Conservation (phyloP, 352 stramenopile species). For the Globisporangium mamillatum region DNA sequence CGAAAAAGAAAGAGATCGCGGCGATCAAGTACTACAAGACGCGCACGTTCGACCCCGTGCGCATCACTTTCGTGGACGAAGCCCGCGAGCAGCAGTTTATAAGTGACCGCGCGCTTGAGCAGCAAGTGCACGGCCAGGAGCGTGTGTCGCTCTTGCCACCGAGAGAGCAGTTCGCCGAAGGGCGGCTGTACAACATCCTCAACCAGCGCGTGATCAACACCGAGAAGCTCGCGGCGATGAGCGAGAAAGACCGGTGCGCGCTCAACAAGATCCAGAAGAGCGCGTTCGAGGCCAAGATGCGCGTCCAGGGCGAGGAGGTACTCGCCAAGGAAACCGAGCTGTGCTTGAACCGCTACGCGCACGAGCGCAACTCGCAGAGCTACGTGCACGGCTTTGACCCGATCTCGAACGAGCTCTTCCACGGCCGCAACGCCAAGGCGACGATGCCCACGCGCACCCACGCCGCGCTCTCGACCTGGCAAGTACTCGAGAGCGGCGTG, state of each 20-base stretch:
- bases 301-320: slow-evolving; percentile 30
- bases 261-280: slow-evolving; percentile 69
- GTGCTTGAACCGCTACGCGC: slow-evolving; percentile 62
- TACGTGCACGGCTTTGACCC: slow-evolving; percentile 66
- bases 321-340: slow-evolving; percentile 37
- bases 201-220: slow-evolving; percentile 63
- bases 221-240: slow-evolving; percentile 34
- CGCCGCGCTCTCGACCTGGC: slow-evolving; percentile 37
- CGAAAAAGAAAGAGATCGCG: slow-evolving; percentile 43
- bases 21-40: slow-evolving; percentile 68
- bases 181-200: slow-evolving; percentile 77
- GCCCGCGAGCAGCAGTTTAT: slow-evolving; percentile 56
- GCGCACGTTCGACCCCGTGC: slow-evolving; percentile 61
- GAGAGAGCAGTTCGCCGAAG: slow-evolving; percentile 61
- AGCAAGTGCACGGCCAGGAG: slow-evolving; percentile 54
- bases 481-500: slow-evolving; percentile 44
- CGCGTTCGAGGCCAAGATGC: slow-evolving; percentile 53
- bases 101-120: slow-evolving; percentile 28
- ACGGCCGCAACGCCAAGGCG: slow-evolving; percentile 43
- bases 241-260: slow-evolving; percentile 38
- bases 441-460: slow-evolving; percentile 47
- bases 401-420: slow-evolving; percentile 58
- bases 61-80: slow-evolving; percentile 53
- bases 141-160: slow-evolving; percentile 47
- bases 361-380: slow-evolving; percentile 51